phyloP scores from a whole-genome alignment of 75 land plant genomes.

The Chamaecyparis obtusa region DNA sequence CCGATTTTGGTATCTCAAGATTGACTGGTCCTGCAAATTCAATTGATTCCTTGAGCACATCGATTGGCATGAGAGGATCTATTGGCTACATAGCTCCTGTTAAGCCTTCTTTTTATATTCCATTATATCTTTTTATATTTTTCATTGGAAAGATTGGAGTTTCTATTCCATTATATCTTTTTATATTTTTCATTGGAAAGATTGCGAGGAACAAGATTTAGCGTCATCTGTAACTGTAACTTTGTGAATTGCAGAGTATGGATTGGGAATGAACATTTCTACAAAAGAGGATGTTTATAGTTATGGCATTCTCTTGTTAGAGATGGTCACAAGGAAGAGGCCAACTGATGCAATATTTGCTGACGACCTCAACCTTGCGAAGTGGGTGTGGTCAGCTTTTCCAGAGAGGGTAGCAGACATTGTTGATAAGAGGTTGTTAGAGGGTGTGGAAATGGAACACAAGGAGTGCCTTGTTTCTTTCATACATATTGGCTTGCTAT shows the following conservation, averaged over 20 bases:
- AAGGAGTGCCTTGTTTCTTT: background rate
- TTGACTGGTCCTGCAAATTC: background rate
- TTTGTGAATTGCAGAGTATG: background rate
- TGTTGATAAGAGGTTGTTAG: background rate
- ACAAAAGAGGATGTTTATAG: background rate
- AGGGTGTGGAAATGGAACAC: background rate
- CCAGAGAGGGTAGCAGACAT: background rate
- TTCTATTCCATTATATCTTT: no score
- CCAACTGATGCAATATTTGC: background rate
- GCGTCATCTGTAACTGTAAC: background rate
- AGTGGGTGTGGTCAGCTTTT: background rate
- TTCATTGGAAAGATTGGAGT: no score
- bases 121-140: no score
- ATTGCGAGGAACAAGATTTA: background rate
- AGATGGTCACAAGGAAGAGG: background rate
- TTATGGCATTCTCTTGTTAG: background rate
- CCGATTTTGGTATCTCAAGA: slow-evolving; percentile 16
- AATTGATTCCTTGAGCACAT: background rate
- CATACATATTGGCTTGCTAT: background rate
- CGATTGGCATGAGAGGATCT: background rate
- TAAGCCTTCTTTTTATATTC: no score
- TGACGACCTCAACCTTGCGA: background rate
- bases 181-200: no score
- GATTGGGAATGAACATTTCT: background rate
- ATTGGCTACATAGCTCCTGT: background rate